phyloP scores from a whole-genome alignment of 2,329 filamentous ascomycete species.

The Xylaria sp. region DNA sequence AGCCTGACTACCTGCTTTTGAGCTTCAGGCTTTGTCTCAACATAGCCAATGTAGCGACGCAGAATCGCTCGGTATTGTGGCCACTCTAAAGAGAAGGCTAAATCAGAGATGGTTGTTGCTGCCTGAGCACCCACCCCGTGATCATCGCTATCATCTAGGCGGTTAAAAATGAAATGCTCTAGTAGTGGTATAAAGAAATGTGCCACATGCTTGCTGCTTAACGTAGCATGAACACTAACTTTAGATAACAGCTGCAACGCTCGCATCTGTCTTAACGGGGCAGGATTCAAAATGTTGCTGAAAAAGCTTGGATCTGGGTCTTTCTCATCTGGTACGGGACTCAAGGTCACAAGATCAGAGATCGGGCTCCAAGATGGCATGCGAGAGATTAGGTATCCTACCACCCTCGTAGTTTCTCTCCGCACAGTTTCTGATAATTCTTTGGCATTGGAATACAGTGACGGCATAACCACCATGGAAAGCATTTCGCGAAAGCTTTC shows the following conservation, averaged over 20 bases:
- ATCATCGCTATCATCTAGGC: slow-evolving; percentile 77
- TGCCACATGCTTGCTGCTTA: slow-evolving; percentile 82
- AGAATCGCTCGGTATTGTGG: slow-evolving; percentile 88
- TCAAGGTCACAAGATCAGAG: slow-evolving; percentile 77
- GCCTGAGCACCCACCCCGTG: slow-evolving; percentile 89
- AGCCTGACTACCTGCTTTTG: slow-evolving; percentile 89
- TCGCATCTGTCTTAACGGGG: slow-evolving; percentile 84
- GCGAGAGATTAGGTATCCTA: slow-evolving; percentile 79
- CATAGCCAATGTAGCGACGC: slow-evolving; percentile 83
- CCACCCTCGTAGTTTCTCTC: slow-evolving; percentile 80
- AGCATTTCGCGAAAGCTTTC: slow-evolving; percentile 69
- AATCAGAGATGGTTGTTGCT: slow-evolving; percentile 78
- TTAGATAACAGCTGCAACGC: slow-evolving; percentile 81
- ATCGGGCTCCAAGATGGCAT: slow-evolving; percentile 78
- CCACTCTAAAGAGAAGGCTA: slow-evolving; percentile 86
- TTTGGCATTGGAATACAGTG: slow-evolving; percentile 79
- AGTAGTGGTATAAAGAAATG: slow-evolving; percentile 91
- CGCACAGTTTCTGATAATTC: slow-evolving; percentile 87
- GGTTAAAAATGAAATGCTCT: slow-evolving; percentile 93
- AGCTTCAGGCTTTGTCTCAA: slow-evolving; percentile 81
- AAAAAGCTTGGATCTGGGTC: slow-evolving; percentile 79
- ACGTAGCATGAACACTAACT: slow-evolving; percentile 70
- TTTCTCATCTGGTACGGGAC: slow-evolving; percentile 73
- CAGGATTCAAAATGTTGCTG: slow-evolving; percentile 89
- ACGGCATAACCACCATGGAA: slow-evolving; percentile 74